Base-by-base conservation (phyloP, 1,284 basidiomycete species). In the Boletellus sp. region DNA sequence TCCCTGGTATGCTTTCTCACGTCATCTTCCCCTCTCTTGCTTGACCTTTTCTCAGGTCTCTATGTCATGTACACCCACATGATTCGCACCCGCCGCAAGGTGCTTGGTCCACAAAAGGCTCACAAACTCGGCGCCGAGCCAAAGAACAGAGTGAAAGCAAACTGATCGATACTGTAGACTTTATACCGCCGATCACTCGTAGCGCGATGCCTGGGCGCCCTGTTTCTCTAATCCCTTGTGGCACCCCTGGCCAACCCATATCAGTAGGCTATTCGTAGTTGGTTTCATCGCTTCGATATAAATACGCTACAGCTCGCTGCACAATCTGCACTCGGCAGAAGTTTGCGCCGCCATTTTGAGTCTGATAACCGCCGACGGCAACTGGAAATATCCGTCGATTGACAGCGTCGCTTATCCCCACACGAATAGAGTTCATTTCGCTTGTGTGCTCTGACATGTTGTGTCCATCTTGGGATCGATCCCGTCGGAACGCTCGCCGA, bases 21-120 rank as follows among this genome's bases (percentile, higher is more conserved):
- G 10, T 16, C 36, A 1, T 20, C 17, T 5, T 17, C 14, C 13
- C 8, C 11, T 7, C 0, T 8, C 29, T 16, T 11, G 16, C 5
- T 23, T 47, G 1, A 45, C 26, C 20, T 32, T 39, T 8, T 11
- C 21, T 8, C 4, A 68, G 58, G 64, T 5, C 72, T 96, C 44
- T 95, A 92, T 64, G 73, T 90, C 50, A 79, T 96, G 76, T 94
- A 91, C 71, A 86, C 83, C 10, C 80, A 96, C 69, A 96, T 96
- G 93, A 83, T 93, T 42, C 75, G 71, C 49, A 91, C 93, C 66
- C 75, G 93, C 45, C 75, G 80, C 53, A 92, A 87, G 70, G 81
- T 91, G 3, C 72, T 93, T 43, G 82, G 83, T 4, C 59, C 57
- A 8, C 61, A 66, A 26, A 55, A 53, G 34, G 48, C 57, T 1